A percentile compares a stretch with the other conserved stretches of the same genome.
These are phyloP conservation scores for Ustilago crameri DNA, from an alignment of 1,284 basidiomycete species.

Conservation along the genomic window DNA sequence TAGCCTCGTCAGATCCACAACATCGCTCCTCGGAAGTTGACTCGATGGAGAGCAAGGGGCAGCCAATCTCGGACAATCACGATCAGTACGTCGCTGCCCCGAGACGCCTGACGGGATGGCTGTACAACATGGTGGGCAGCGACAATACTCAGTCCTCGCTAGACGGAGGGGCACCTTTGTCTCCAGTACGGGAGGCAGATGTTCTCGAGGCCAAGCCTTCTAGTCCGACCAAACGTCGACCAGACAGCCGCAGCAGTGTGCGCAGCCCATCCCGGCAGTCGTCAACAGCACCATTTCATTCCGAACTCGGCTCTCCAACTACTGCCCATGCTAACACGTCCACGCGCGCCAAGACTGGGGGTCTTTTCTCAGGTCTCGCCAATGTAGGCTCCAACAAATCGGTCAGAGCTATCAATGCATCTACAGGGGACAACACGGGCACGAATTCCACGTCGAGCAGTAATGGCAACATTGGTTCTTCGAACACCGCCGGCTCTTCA, in stretches of 20 bases:
- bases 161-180: conserved; percentile 24
- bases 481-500: background rate
- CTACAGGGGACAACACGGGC: conserved; percentile 8
- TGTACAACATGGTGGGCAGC: conserved; percentile 54
- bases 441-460: conserved; percentile 5
- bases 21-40: conserved; percentile 24
- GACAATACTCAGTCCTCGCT: conserved; percentile 18
- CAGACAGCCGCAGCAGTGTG: background rate
- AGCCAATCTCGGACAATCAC: conserved; percentile 5
- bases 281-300: background rate
- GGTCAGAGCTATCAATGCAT: conserved; percentile 1
- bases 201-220: conserved; percentile 11
- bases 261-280: conserved; percentile 1
- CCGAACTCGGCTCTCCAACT: conserved; percentile 1
- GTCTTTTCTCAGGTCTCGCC: conserved; percentile 26
- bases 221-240: conserved; percentile 9
- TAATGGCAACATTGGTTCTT: background rate
- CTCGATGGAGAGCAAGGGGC: background rate
- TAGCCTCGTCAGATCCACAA: conserved; percentile 14
- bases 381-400: conserved; percentile 11
- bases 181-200: conserved; percentile 36
- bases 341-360: conserved; percentile 25
- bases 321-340: background rate
- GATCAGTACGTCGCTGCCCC: conserved; percentile 21
- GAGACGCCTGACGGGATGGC: conserved; percentile 57